phyloP scores from a whole-genome alignment of 495 filamentous ascomycete species.

The Penicillium robsamsonii region DNA sequence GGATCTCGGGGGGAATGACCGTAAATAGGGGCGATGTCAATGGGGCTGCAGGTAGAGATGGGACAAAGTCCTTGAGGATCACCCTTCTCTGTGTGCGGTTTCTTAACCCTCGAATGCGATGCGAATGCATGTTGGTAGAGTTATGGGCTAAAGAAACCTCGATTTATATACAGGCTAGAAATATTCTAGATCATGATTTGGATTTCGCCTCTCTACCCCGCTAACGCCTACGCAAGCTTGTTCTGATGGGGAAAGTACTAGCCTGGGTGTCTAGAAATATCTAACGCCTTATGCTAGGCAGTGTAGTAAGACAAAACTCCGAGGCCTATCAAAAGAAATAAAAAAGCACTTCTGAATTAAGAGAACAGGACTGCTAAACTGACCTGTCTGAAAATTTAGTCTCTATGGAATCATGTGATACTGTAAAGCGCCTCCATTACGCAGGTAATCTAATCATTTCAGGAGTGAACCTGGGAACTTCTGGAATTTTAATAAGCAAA shows the following conservation, averaged over 20 bases:
- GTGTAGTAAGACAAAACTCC: background rate
- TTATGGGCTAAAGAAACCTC: background rate
- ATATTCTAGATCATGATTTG: background rate
- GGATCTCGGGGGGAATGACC: conserved; percentile 15
- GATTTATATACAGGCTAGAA: background rate
- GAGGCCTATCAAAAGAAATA: too few species aligned
- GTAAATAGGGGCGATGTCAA: conserved; percentile 13
- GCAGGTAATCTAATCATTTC: too few species aligned
- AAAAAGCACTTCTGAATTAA: too few species aligned
- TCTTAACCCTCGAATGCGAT: background rate
- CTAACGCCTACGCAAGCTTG: background rate
- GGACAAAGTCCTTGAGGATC: conserved; percentile 6
- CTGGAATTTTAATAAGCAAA: too few species aligned
- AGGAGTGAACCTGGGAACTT: too few species aligned
- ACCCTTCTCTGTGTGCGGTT: background rate
- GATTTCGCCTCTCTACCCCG: background rate
- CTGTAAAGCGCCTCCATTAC: too few species aligned
- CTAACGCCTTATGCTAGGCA: background rate
- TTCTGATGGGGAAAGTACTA: background rate
- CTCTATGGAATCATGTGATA: too few species aligned
- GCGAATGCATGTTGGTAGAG: background rate
- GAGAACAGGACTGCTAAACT: too few species aligned
- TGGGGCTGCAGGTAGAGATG: conserved; percentile 6
- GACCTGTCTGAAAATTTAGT: too few species aligned
- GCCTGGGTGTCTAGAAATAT: background rate